A percentile compares a stretch with the other conserved stretches of the same genome.
phyloP scores from a whole-genome alignment of 306 rosid genomes.

The Cucumis cinereus region DNA sequence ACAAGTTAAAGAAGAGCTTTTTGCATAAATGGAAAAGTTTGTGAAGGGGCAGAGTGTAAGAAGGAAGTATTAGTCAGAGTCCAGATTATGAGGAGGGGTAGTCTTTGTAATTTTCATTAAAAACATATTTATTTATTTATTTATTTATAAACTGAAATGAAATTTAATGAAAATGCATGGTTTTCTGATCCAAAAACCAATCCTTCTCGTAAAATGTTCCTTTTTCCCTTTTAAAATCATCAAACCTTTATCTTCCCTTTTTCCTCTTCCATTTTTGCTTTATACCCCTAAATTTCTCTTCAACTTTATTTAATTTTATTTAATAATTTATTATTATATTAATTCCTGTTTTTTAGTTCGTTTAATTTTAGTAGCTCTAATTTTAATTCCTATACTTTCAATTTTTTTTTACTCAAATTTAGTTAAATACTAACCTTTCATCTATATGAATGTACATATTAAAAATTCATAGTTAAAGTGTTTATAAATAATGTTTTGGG shows the following conservation, averaged over 20 bases:
- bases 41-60: neutral
- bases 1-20: neutral
- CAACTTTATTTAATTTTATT: too few species aligned
- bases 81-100: constrained; percentile 8
- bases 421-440: too few species aligned
- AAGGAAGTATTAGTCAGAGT: neutral
- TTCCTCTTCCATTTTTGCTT: neutral
- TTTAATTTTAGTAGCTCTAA: too few species aligned
- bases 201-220: constrained; percentile 2
- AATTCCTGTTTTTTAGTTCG: too few species aligned
- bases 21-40: neutral
- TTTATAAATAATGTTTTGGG: too few species aligned
- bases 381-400: too few species aligned
- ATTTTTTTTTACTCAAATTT: too few species aligned
- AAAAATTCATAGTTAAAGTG: too few species aligned
- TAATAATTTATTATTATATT: too few species aligned
- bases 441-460: too few species aligned
- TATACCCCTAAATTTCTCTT: neutral
- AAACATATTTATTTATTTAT: neutral
- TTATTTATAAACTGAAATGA: neutral
- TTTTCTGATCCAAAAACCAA: constrained; percentile 6
- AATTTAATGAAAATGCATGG: neutral
- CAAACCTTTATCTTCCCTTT: neutral
- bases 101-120: neutral
- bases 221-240: neutral